Evolutionary conservation across 805 yeast species (phyloP).

Genomic region (Candida nonsorbophila): DNA sequence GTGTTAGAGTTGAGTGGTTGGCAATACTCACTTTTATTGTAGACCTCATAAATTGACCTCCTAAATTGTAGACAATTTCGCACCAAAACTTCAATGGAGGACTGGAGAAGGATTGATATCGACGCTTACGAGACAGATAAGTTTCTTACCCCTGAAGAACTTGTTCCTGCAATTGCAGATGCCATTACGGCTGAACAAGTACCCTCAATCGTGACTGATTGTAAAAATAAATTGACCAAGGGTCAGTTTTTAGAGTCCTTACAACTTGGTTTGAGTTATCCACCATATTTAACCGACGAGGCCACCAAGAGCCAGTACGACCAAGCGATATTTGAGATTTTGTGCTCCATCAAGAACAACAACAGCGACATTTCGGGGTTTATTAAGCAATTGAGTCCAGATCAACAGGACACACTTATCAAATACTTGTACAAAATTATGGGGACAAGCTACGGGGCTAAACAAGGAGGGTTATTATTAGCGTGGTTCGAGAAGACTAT

Average conservation of each 20-base stretch:
- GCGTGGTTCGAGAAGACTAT: conserved; percentile 91
- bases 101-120: conserved; percentile 93
- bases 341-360: conserved; percentile 48
- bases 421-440: conserved; percentile 86
- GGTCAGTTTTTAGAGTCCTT: conserved; percentile 73
- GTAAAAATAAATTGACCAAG: conserved; percentile 58
- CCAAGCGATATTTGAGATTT: conserved; percentile 59
- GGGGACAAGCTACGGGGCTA: conserved; percentile 71
- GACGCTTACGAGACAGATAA: conserved; percentile 86
- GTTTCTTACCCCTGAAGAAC: conserved; percentile 58
- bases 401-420: conserved; percentile 70
- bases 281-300: conserved; percentile 79
- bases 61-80: background rate
- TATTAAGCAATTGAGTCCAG: conserved; percentile 52
- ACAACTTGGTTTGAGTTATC: conserved; percentile 54
- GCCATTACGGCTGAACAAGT: conserved; percentile 42
- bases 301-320: conserved; percentile 42
- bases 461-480: conserved; percentile 79
- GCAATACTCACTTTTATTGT: background rate
- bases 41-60: background rate
- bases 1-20: background rate
- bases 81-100: too few relatives aligned
- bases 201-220: conserved; percentile 47
- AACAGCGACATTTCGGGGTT: conserved; percentile 63
- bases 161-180: conserved; percentile 50